Base-by-base conservation (phyloP, 805 yeast genomes). In the Hanseniaspora jakobsenii region DNA sequence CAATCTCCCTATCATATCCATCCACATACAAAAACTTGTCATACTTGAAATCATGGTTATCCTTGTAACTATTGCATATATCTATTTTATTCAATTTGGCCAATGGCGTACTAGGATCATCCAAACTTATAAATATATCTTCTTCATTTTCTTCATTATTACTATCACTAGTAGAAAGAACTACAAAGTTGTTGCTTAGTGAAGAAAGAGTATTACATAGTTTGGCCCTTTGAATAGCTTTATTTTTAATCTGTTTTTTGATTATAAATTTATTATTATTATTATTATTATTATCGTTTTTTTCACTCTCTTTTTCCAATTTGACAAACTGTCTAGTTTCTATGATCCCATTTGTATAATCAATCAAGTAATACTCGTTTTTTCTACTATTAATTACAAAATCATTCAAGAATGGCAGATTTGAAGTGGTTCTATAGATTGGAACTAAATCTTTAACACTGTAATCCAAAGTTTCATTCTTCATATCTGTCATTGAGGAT, bases 181-280 rank as follows among this genome's bases (percentile, higher is more conserved):
- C n/a, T n/a, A n/a, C n/a, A n/a, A n/a, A n/a, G n/a, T n/a, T n/a
- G n/a, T n/a, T n/a, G n/a, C n/a, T n/a, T n/a, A n/a, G n/a, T n/a
- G n/a, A n/a, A n/a, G n/a, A n/a, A n/a, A n/a, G n/a, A n/a, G n/a
- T n/a, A n/a, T n/a, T n/a, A n/a, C n/a, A n/a, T n/a, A n/a, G n/a
- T n/a, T n/a, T n/a, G n/a, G n/a, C n/a, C n/a, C n/a, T n/a, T n/a
- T n/a, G n/a, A n/a, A n/a, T n/a, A n/a, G n/a, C n/a, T n/a, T n/a
- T n/a, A n/a, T n/a, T n/a, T n/a, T n/a, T n/a, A n/a, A n/a, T n/a
- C n/a, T n/a, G n/a, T n/a, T n/a, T n/a, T n/a, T n/a, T n/a, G n/a
- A n/a, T n/a, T n/a, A n/a, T n/a, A n/a, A n/a, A 34, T 31, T 35
- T 42, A 13, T 23, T 35, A 29, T 42, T 39, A 35, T 23, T 35